Base-by-base conservation (phyloP, 2,329 filamentous ascomycete genomes). In the Trichothecium sympodiale region DNA sequence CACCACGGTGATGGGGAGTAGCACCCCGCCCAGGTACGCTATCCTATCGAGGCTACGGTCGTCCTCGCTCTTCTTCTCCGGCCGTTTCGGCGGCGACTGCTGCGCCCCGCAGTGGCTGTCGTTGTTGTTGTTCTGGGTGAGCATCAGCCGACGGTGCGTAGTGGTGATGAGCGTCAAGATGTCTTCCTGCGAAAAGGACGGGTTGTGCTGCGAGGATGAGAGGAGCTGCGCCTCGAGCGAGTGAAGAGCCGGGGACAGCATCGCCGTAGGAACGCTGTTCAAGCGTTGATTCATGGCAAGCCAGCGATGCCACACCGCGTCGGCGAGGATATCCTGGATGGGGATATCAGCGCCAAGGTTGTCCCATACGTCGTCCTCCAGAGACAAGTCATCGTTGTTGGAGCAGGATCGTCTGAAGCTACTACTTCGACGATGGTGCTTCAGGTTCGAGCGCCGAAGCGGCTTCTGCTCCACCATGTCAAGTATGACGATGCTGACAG, bases 1-100 rank as follows among this genome's bases (percentile, higher is more conserved):
- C 4, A 71, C 60, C 12, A 71, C 55, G 4, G 62, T 64, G 14
- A 70, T 46, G 3, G 67, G 67, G 1, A 70, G 55, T 5, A 71
- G 50, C 1, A 70, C 46, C 0, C 65, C 67, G 33, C 66, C 67
- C 9, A 71, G 55, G 47, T 71, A 71, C 2, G 62, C 54, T 12
- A 71, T 61, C 5, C 67, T 61, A 47, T 67, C 59, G 7, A 70
- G 55, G 15, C 60, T 57, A 13, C 57, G 55, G 36, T 61, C 46
- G 41, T 61, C 60, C 37, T 55, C 51, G 23, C 57, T 51, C 5
- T 44, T 46, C 15, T 36, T 39, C 18, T 29, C 28, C 14, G 12
- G 17, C n/a, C 6, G 17, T 23, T 23, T n/a, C 12, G 28, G 29
- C 5, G 29, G 35, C 7, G 8, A 32, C 3, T 37, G 42, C 4